Evolutionary conservation across 192 early-diverging fungal species (phyloP).

Genomic region (Pilobolus umbonatus): DNA sequence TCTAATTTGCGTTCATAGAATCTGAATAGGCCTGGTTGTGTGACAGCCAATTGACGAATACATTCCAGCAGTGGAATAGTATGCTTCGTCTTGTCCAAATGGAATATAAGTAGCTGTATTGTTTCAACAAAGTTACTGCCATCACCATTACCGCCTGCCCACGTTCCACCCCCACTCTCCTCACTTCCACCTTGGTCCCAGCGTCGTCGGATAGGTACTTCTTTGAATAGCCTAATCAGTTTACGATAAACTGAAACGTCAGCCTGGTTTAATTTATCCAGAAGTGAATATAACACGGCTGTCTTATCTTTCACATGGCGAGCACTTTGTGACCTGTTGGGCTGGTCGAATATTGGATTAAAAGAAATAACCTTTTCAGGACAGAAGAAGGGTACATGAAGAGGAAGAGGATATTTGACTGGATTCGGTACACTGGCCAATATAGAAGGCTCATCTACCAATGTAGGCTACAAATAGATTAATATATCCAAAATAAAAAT

Average conservation of each 20-base stretch:
- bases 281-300: slow-evolving; percentile 7
- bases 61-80: slow-evolving; percentile 4
- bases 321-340: not conserved
- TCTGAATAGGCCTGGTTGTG: slow-evolving; percentile 26
- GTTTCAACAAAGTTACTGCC: slow-evolving; percentile 31
- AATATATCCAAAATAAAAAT: too few relatives aligned
- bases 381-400: not conserved
- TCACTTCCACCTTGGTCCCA: slow-evolving; percentile 30
- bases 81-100: not conserved
- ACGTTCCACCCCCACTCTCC: slow-evolving; percentile 22
- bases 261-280: slow-evolving; percentile 12
- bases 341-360: slow-evolving; percentile 8
- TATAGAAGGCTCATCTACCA: too few relatives aligned
- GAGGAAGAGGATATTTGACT: slow-evolving; percentile 6
- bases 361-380: not conserved
- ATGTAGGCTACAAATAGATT: too few relatives aligned
- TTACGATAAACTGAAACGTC: slow-evolving; percentile 10
- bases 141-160: slow-evolving; percentile 21
- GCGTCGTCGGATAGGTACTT: slow-evolving; percentile 21
- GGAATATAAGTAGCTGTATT: slow-evolving; percentile 11
- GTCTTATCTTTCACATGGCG: slow-evolving; percentile 7
- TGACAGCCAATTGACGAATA: slow-evolving; percentile 21
- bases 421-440: slow-evolving; percentile 1
- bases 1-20: slow-evolving; percentile 26
- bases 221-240: slow-evolving; percentile 25